phyloP scores from a whole-genome alignment of 2,329 filamentous ascomycete species.

The Hortaea sp. region DNA sequence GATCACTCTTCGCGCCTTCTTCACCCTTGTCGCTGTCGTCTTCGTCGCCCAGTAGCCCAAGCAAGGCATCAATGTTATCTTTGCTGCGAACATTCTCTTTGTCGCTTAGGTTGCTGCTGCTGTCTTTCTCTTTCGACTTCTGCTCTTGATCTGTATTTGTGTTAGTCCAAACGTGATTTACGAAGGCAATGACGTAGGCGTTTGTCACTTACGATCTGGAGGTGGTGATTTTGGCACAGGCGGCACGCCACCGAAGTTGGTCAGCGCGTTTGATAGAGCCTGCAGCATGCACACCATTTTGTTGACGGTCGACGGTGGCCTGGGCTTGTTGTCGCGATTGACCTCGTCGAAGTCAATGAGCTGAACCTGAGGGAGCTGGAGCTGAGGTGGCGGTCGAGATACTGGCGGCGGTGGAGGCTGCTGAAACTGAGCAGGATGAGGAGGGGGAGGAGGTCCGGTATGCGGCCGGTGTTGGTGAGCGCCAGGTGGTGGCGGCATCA shows the following conservation, averaged over 20 bases:
- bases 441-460: not conserved
- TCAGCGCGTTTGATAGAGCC: constrained; percentile 15
- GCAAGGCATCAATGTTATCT: constrained; percentile 13
- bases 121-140: not conserved
- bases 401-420: constrained; percentile 1
- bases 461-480: not conserved
- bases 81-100: not conserved
- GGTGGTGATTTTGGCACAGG: constrained; percentile 1
- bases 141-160: not conserved
- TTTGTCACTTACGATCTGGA: not conserved
- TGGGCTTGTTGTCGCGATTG: constrained; percentile 9
- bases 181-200: no score
- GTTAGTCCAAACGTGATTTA: not conserved
- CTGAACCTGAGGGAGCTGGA: constrained; percentile 4
- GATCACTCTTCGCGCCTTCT: constrained; percentile 1
- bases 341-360: constrained; percentile 11
- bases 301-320: constrained; percentile 11
- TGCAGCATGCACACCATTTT: constrained; percentile 19
- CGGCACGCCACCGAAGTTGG: constrained; percentile 19
- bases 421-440: not conserved
- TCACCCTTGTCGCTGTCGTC: constrained; percentile 13
- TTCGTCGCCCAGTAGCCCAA: constrained; percentile 15
- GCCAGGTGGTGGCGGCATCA: not conserved
- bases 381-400: not conserved
- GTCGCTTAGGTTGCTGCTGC: not conserved